Evolutionary conservation across 768 basidiomycete genomes (phyloP), one percentile per base, ranked within the genome.

Genomic region (Candolleomyces aberdarensis): DNA sequence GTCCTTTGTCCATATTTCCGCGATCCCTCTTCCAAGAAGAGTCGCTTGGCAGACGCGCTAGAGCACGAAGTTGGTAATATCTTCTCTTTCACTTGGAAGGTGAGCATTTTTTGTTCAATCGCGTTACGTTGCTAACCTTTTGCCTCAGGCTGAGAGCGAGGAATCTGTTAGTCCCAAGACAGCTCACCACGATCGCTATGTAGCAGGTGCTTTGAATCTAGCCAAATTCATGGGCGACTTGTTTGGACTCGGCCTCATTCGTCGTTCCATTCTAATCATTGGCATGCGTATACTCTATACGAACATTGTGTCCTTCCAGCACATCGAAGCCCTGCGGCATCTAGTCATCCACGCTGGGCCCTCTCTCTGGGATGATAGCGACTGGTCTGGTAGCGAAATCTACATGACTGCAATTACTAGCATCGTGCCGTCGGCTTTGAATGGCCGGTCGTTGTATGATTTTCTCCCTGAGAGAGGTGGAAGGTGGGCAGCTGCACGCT

Each of bases 271-370:
- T 22, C 8, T 47, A 13, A 11, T 58, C 8, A n/a, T 58, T 26
- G 46, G 44, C 5, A 9, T 47, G 26, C 22, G 31, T 17, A 22
- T 31, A 32, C 46, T 58, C 14, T 19, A 14, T 22, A 58, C 9
- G 20, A 32, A 47, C 19, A 4, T 58, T 5, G 13, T 11, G 14
- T 58, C 57, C 3, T n/a, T 58, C 26, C 57, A 58, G 31, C 57
- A 58, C 47, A 47, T 58, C n/a, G 29, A 36, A 29, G 59, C 59
- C 44, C 40, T 60, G 22, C 39, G 40, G 2, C 39, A 60, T 31
- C 52, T 60, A 8, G 29, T 60, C n/a, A 46, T 47, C 22, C 40
- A 31, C 44, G 19, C 41, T 19, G 59, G 43, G 10, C 29, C 15
- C 43, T 17, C 19, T n/a, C 29, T 40, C 13, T 60, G 59, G 51